Conservation (phyloP, 2,329 filamentous ascomycete genomes). For the Penicillium sp. region DNA sequence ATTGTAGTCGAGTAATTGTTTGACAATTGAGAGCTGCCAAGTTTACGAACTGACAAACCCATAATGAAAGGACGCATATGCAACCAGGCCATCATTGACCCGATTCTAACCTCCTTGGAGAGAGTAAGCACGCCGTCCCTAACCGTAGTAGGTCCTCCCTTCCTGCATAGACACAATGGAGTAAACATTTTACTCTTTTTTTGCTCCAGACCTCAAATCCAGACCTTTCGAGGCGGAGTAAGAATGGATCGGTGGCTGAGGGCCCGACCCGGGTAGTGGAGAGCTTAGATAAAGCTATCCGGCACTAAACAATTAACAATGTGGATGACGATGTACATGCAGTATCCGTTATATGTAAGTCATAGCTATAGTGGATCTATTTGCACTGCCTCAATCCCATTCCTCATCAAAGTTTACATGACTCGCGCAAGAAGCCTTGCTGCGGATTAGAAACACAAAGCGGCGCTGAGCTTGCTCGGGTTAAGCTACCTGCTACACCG, state of each 20-base stretch:
- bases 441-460: background rate
- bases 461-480: background rate
- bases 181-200: background rate
- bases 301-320: background rate
- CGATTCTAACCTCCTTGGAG: background rate
- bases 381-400: background rate
- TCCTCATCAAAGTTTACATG: background rate
- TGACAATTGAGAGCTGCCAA: background rate
- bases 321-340: background rate
- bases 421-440: conserved; percentile 8
- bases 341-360: background rate
- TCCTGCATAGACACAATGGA: background rate
- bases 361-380: background rate
- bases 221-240: background rate
- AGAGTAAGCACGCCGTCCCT: background rate
- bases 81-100: too few relatives aligned
- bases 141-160: background rate
- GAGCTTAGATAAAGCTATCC: background rate
- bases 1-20: background rate
- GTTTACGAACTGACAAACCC: background rate
- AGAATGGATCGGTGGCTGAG: background rate
- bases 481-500: background rate
- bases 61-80: background rate
- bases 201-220: background rate
- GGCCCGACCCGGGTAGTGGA: background rate